A percentile compares a stretch with the other conserved stretches of the same genome.
Conservation (phyloP, 1,139 yeast genomes). For the Geotrichum fermentans region DNA sequence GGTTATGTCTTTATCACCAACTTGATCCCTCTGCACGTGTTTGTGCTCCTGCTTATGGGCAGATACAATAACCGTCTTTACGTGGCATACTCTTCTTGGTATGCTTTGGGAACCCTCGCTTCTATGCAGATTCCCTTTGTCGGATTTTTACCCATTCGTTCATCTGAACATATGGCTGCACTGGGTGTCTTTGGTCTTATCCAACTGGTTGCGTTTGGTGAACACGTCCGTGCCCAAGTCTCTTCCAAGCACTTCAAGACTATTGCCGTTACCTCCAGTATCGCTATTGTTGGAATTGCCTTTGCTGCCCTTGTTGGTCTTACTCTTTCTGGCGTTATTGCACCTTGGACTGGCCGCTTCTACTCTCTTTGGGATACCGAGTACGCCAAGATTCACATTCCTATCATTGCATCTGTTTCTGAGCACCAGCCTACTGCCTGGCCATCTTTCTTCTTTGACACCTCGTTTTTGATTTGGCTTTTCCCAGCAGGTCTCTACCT, state of each 20-base stretch:
- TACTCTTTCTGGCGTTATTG: constrained; percentile 88
- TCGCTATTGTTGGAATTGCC: constrained; percentile 56
- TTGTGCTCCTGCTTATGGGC: constrained; percentile 89
- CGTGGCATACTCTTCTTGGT: constrained; percentile 95
- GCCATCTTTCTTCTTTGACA: constrained; percentile 96
- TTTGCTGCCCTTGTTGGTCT: constrained; percentile 67
- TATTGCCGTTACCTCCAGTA: constrained; percentile 59
- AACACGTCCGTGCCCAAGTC: constrained; percentile 69
- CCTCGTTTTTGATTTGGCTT: constrained; percentile 88
- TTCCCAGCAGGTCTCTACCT: constrained; percentile 97
- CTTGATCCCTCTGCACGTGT: constrained; percentile 92
- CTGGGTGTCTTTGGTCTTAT: constrained; percentile 93
- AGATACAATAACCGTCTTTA: constrained; percentile 79
- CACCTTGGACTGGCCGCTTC: constrained; percentile 99
- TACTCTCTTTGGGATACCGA: constrained; percentile 97
- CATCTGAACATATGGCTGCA: constrained; percentile 98
- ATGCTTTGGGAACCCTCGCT: constrained; percentile 89
- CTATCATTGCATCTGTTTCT: constrained; percentile 96
- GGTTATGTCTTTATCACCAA: constrained; percentile 98
- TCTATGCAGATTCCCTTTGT: constrained; percentile 99
- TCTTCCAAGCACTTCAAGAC: constrained; percentile 71
- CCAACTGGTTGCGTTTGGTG: constrained; percentile 85
- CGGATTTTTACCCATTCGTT: constrained; percentile 92
- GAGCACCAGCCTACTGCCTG: constrained; percentile 99
- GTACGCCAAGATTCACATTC: constrained; percentile 96